These are phyloP conservation scores for Fusarium dlaminii DNA, from an alignment of 2,329 filamentous ascomycete genomes.

Conservation along the genomic window DNA sequence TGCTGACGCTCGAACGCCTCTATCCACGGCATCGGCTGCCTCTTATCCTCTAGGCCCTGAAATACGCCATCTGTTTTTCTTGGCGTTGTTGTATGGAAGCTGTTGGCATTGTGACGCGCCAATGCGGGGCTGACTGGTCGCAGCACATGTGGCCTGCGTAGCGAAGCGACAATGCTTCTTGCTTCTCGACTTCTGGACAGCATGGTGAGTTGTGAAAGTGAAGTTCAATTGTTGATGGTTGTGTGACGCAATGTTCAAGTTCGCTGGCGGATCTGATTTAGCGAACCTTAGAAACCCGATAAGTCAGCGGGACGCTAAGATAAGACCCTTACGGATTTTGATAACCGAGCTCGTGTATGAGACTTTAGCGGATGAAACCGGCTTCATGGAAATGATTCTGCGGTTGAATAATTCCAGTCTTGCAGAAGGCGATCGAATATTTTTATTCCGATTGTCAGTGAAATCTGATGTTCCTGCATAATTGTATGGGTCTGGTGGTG, in stretches of 20 bases:
- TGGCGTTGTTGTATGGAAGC: constrained; percentile 31
- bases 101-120: not conserved
- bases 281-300: constrained; percentile 2
- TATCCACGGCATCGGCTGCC: constrained; percentile 44
- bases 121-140: not conserved
- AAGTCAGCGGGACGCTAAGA: not conserved
- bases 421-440: not conserved
- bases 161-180: not conserved
- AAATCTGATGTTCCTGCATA: not conserved
- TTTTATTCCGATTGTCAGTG: too few relatives aligned
- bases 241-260: constrained; percentile 18
- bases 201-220: constrained; percentile 8
- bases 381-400: not conserved
- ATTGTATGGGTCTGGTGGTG: not conserved
- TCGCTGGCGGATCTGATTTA: not conserved
- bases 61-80: constrained; percentile 44
- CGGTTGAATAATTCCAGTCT: not conserved
- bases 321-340: not conserved
- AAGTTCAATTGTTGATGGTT: not conserved
- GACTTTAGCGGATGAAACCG: constrained; percentile 3
- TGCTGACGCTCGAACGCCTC: constrained; percentile 41
- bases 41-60: constrained; percentile 38
- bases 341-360: not conserved
- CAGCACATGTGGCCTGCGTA: not conserved
- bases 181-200: constrained; percentile 13